Percentiles rank a stretch among this genome's conserved stretches.
Evolutionary conservation across 176 grass and related monocot genomes (phyloP).

Genomic region (Cenchrus purpureus): DNA sequence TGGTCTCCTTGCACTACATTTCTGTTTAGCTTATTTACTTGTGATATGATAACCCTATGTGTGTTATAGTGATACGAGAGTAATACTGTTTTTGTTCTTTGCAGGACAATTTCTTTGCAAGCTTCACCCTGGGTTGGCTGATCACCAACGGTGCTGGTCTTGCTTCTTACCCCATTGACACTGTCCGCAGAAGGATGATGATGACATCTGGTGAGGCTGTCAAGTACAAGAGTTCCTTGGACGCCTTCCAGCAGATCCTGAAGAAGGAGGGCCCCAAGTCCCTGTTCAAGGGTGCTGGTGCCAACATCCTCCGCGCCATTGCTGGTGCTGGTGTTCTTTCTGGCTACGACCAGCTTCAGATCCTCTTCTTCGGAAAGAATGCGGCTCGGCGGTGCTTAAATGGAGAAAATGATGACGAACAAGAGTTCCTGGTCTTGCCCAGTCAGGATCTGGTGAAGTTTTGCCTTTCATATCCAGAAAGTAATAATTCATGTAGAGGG

Average conservation of each 20-base stretch:
- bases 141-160: slow-evolving; percentile 92
- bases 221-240: slow-evolving; percentile 93
- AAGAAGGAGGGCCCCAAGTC: slow-evolving; percentile 86
- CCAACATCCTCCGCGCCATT: slow-evolving; percentile 91
- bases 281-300: slow-evolving; percentile 96
- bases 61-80: neutral
- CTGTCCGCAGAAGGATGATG: slow-evolving; percentile 98
- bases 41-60: too few species aligned
- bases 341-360: slow-evolving; percentile 92
- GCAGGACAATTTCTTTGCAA: slow-evolving; percentile 96
- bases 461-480: slow-evolving; percentile 54
- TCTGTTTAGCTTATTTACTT: too few species aligned
- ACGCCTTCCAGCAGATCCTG: slow-evolving; percentile 81
- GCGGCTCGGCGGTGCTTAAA: slow-evolving; percentile 78
- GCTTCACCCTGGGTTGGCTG: slow-evolving; percentile 84
- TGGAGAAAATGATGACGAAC: slow-evolving; percentile 54
- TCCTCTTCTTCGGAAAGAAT: slow-evolving; percentile 98
- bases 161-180: slow-evolving; percentile 93
- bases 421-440: slow-evolving; percentile 43
- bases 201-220: slow-evolving; percentile 96
- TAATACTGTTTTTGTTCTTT: neutral
- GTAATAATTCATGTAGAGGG: slow-evolving; percentile 62
- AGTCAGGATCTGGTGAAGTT: slow-evolving; percentile 44
- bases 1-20: neutral
- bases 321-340: slow-evolving; percentile 96